Conservation (phyloP, 2,329 filamentous ascomycete species). For the Aspergillus texensis region DNA sequence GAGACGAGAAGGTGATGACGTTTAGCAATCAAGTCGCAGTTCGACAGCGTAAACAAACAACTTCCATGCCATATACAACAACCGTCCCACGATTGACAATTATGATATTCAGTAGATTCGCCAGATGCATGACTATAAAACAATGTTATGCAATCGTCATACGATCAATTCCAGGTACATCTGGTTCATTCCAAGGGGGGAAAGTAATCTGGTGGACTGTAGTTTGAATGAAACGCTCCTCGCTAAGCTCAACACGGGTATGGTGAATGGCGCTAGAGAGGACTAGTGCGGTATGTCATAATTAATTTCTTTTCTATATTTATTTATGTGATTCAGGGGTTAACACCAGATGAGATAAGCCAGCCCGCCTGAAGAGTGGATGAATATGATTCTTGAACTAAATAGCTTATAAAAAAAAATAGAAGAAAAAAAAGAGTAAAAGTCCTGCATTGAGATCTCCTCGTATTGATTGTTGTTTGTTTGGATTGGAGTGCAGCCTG, state of each 20-base stretch:
- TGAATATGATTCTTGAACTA: background rate
- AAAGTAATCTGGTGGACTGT: background rate
- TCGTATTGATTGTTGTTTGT: background rate
- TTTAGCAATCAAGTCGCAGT: background rate
- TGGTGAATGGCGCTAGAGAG: constrained; percentile 11
- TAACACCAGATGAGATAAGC: background rate
- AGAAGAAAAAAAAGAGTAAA: background rate
- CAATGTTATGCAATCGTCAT: constrained; percentile 12
- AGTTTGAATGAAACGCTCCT: constrained; percentile 7
- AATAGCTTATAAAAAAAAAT: background rate
- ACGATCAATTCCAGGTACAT: constrained; percentile 3
- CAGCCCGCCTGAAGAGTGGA: background rate
- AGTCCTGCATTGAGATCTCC: background rate
- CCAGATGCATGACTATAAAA: background rate
- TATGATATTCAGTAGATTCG: background rate
- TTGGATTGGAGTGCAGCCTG: background rate
- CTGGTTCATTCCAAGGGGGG: background rate
- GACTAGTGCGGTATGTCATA: constrained; percentile 21
- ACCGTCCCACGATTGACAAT: background rate
- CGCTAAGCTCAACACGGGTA: background rate
- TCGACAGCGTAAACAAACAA: background rate
- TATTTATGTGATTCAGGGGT: constrained; percentile 16
- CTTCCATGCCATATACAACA: constrained; percentile 12
- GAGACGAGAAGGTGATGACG: constrained; percentile 9
- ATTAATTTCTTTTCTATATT: constrained; percentile 13